A percentile compares a stretch with the other conserved stretches of the same genome.
These are phyloP conservation scores for Exserohilum rostratum DNA, from an alignment of 2,329 filamentous ascomycete genomes.

Conservation along the genomic window DNA sequence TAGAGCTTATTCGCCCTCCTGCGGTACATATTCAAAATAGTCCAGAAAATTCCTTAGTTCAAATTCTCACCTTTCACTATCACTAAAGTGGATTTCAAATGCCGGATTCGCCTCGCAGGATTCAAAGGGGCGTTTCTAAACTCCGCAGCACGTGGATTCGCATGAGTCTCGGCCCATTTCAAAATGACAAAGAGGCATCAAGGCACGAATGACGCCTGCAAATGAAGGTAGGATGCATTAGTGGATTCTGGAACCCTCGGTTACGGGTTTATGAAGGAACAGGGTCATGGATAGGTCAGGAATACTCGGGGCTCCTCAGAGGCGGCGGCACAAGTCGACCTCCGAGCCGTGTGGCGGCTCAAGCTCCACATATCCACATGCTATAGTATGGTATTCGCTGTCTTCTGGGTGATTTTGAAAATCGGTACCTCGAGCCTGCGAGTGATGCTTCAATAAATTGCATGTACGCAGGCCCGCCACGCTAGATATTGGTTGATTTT, in stretches of 20 bases:
- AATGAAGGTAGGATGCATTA: conserved; percentile 6
- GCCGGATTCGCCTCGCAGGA: conserved; percentile 5
- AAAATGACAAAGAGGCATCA: background rate
- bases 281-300: conserved; percentile 11
- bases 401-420: background rate
- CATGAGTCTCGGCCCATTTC: conserved; percentile 15
- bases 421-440: background rate
- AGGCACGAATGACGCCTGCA: conserved; percentile 7
- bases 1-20: conserved; percentile 9
- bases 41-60: conserved; percentile 10
- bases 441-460: background rate
- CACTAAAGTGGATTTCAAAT: conserved; percentile 10
- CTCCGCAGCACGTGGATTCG: conserved; percentile 12
- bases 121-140: conserved; percentile 5
- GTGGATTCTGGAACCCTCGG: conserved; percentile 3
- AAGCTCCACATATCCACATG: background rate
- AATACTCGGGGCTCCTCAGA: conserved; percentile 3
- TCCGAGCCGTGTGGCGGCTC: conserved; percentile 13
- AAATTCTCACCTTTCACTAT: conserved; percentile 6
- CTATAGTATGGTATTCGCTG: background rate
- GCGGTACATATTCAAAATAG: conserved; percentile 8
- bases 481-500: background rate
- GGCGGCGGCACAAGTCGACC: conserved; percentile 7
- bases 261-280: conserved; percentile 3
- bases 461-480: background rate